Conservation (phyloP, 1,139 yeast species). For the Hemisphaericaspora xylanilytica region DNA sequence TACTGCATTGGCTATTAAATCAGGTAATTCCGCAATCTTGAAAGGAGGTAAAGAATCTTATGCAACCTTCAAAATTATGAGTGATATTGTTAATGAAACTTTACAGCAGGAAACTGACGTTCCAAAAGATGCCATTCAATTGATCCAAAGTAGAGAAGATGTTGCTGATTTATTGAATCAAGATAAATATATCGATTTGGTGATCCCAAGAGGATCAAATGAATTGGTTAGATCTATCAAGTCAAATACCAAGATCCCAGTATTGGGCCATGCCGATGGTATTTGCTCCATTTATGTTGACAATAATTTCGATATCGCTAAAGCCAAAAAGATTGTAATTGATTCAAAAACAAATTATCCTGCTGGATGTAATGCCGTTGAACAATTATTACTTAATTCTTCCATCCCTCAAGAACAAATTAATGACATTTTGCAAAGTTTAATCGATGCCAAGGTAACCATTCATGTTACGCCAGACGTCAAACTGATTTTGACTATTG, state of each 20-base stretch:
- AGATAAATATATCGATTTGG: slow-evolving; percentile 89
- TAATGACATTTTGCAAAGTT: slow-evolving; percentile 43
- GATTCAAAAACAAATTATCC: slow-evolving; percentile 96
- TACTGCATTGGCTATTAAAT: slow-evolving; percentile 90
- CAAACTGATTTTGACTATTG: slow-evolving; percentile 17
- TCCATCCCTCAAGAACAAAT: slow-evolving; percentile 42
- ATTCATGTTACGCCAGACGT: slow-evolving; percentile 65
- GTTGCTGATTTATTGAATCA: slow-evolving; percentile 81
- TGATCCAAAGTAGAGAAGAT: slow-evolving; percentile 85
- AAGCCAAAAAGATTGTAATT: slow-evolving; percentile 70
- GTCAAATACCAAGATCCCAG: slow-evolving; percentile 88
- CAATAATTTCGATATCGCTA: slow-evolving; percentile 66
- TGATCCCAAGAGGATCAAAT: slow-evolving; percentile 95
- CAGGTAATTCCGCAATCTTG: slow-evolving; percentile 92
- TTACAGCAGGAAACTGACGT: slow-evolving; percentile 59
- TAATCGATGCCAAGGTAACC: slow-evolving; percentile 66
- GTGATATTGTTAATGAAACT: slow-evolving; percentile 64
- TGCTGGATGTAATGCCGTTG: slow-evolving; percentile 98
- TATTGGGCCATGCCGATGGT: slow-evolving; percentile 98
- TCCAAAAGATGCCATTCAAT: slow-evolving; percentile 78
- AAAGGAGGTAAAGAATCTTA: slow-evolving; percentile 96
- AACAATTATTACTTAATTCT: slow-evolving; percentile 71
- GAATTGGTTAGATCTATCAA: slow-evolving; percentile 85
- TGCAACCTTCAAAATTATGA: slow-evolving; percentile 80
- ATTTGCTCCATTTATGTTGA: slow-evolving; percentile 87